A percentile compares a stretch with the other conserved stretches of the same genome.
phyloP scores from a whole-genome alignment of 768 basidiomycete genomes.

The Tricholoma terreum region DNA sequence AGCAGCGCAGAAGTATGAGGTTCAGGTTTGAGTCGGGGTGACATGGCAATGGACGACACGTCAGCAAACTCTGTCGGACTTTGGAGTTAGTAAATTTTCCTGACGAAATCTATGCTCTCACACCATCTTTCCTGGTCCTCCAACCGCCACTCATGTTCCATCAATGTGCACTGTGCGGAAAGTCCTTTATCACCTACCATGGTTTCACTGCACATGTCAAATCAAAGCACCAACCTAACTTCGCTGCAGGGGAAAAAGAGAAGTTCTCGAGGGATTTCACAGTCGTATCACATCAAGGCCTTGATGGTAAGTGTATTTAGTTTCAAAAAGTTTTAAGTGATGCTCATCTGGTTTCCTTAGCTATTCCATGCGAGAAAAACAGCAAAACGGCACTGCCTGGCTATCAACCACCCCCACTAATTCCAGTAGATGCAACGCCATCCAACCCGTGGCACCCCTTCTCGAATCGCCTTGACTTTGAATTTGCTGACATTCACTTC shows the following conservation, averaged over 20 bases:
- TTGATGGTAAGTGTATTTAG: not conserved
- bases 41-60: no score
- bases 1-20: no score
- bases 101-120: no score
- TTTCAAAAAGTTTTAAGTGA: not conserved
- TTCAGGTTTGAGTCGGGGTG: no score
- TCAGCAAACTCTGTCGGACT: no score
- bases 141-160: not conserved
- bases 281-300: not conserved
- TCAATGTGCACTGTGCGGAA: not conserved
- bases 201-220: not conserved
- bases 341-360: not conserved
- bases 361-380: not conserved
- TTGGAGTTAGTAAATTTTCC: no score
- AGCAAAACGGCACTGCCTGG: not conserved
- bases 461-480: not conserved
- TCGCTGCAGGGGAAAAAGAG: not conserved
- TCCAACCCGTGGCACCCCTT: no score
- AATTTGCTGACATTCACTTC: not conserved
- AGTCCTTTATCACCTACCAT: not conserved
- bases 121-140: no score
- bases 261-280: not conserved
- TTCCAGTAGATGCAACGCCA: not conserved
- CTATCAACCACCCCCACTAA: not conserved
- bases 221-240: no score